A percentile compares a stretch with the other conserved stretches of the same genome.
Conservation (phyloP, 2,329 filamentous ascomycete species). For the Diaporthe sp. region DNA sequence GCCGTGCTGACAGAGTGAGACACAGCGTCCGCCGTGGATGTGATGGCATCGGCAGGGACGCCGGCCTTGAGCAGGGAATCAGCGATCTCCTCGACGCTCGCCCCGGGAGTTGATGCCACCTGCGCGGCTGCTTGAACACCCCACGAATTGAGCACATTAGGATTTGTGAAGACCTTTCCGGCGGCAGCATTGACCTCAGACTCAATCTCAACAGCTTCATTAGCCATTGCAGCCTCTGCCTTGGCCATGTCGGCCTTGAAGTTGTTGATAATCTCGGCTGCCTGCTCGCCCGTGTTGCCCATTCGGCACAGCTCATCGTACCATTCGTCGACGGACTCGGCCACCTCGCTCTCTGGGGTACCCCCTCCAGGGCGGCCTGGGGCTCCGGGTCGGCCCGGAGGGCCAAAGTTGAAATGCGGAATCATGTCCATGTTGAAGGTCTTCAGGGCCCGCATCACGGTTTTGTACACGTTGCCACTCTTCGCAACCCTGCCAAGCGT, state of each 20-base stretch:
- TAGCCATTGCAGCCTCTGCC: neutral
- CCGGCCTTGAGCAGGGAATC: constrained; percentile 13
- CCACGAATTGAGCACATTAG: neutral
- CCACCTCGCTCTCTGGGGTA: neutral
- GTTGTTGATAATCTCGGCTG: constrained; percentile 8
- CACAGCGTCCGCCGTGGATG: neutral
- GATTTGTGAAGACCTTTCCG: neutral
- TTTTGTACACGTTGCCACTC: neutral
- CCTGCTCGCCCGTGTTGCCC: constrained; percentile 7
- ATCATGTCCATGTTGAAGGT: neutral
- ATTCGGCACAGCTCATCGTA: neutral
- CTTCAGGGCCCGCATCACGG: neutral
- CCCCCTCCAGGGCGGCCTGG: neutral
- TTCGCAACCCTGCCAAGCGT: neutral
- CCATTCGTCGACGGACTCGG: neutral
- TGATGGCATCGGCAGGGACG: neutral
- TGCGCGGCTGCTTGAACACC: neutral
- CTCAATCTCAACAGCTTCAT: neutral
- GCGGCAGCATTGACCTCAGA: neutral
- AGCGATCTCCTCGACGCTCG: neutral
- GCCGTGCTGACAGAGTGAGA: neutral
- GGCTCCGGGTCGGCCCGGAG: neutral
- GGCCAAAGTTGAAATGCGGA: neutral
- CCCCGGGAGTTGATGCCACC: neutral
- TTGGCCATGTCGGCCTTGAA: neutral